Percentiles rank a stretch among this genome's conserved stretches.
phyloP scores from a whole-genome alignment of 164 flowering plant species.

The Macadamia integrifolia region DNA sequence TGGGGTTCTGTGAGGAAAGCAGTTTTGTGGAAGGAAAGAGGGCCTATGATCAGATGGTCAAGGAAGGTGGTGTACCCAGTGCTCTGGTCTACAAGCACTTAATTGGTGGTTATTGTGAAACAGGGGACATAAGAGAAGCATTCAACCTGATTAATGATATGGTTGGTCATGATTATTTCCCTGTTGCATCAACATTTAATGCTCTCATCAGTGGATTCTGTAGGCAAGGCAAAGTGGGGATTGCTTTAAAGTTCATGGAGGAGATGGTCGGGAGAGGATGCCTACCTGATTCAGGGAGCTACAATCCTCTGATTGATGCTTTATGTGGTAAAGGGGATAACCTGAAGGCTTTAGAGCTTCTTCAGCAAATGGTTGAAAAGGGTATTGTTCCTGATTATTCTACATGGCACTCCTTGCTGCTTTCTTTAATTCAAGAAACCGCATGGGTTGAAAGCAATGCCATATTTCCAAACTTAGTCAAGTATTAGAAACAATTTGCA shows the following conservation, averaged over 20 bases:
- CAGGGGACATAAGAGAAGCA: slow-evolving; percentile 41
- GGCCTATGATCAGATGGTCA: slow-evolving; percentile 48
- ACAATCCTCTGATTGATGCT: slow-evolving; percentile 36
- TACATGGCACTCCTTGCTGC: slow-evolving; percentile 52
- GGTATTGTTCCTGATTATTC: slow-evolving; percentile 43
- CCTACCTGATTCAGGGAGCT: slow-evolving; percentile 44
- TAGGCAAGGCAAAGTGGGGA: slow-evolving; percentile 40
- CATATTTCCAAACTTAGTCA: background rate
- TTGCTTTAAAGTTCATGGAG: slow-evolving; percentile 51
- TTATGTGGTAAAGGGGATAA: slow-evolving; percentile 41
- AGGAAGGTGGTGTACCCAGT: slow-evolving; percentile 54
- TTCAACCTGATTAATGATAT: slow-evolving; percentile 65
- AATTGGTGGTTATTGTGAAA: slow-evolving; percentile 38
- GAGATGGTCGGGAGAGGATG: slow-evolving; percentile 59
- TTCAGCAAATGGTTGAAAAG: slow-evolving; percentile 50
- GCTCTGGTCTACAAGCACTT: slow-evolving; percentile 47
- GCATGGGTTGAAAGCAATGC: slow-evolving; percentile 21
- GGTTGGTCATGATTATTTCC: slow-evolving; percentile 44
- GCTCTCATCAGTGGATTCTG: slow-evolving; percentile 53
- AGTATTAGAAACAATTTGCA: no score
- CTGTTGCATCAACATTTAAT: slow-evolving; percentile 55
- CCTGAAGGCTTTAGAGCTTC: slow-evolving; percentile 29
- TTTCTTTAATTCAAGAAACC: slow-evolving; percentile 25
- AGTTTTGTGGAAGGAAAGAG: slow-evolving; percentile 43
- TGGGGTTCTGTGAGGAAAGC: slow-evolving; percentile 44